phyloP scores from a whole-genome alignment of 306 rosid genomes.

The Prosopis cineraria region DNA sequence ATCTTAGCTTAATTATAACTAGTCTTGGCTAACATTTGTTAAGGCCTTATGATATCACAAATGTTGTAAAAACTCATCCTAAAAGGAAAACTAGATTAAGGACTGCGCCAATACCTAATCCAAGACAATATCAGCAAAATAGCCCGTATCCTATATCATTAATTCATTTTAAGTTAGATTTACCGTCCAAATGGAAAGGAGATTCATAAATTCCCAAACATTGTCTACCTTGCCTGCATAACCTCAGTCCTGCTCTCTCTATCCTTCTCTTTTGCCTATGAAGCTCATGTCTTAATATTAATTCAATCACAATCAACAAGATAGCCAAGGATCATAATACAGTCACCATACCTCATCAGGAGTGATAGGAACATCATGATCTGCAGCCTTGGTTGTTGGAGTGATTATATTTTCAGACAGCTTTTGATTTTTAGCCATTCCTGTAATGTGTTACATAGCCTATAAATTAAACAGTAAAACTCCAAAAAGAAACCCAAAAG shows the following conservation, averaged over 20 bases:
- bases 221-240: neutral
- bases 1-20: neutral
- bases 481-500: neutral
- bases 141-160: neutral
- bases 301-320: conserved; percentile 9
- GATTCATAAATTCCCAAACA: neutral
- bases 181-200: neutral
- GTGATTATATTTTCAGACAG: conserved; percentile 79
- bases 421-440: conserved; percentile 85
- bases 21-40: conserved; percentile 19
- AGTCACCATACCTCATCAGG: conserved; percentile 76
- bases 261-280: neutral
- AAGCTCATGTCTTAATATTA: conserved; percentile 3
- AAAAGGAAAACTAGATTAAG: neutral
- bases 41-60: conserved; percentile 4
- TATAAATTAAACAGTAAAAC: conserved; percentile 18
- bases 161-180: conserved; percentile 1
- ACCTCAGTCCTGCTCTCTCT: conserved; percentile 1
- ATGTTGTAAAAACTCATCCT: conserved; percentile 5
- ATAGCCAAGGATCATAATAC: conserved; percentile 20
- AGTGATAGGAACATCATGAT: conserved; percentile 88
- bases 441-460: conserved; percentile 43
- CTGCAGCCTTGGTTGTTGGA: conserved; percentile 94
- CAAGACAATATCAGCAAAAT: neutral
- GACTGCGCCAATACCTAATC: neutral